Evolutionary conservation across 2,329 filamentous ascomycete genomes (phyloP).

Genomic region (Ceratocystis colombiana): DNA sequence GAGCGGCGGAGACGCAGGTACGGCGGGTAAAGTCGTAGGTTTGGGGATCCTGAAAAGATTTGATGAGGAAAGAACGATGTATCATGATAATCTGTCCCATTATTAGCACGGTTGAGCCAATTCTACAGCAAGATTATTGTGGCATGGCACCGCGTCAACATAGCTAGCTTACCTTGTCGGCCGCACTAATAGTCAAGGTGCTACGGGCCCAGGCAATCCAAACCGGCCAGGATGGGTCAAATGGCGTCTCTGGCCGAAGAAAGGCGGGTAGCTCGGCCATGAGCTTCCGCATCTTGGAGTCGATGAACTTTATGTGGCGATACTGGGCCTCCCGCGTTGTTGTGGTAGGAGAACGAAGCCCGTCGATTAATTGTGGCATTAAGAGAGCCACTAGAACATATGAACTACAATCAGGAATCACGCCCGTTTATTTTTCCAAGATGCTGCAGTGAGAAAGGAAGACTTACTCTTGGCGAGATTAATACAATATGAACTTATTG

Average conservation of each 20-base stretch:
- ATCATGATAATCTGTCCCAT: slow-evolving; percentile 23
- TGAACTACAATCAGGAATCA: not conserved
- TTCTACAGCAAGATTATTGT: too few relatives aligned
- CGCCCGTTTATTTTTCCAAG: not conserved
- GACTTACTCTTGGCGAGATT: slow-evolving; percentile 23
- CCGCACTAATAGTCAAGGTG: slow-evolving; percentile 23
- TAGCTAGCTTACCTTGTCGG: slow-evolving; percentile 20
- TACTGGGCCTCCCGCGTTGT: slow-evolving; percentile 23
- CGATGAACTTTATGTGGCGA: slow-evolving; percentile 17
- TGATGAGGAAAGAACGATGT: slow-evolving; percentile 24
- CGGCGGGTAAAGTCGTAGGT: slow-evolving; percentile 22
- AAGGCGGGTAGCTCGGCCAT: slow-evolving; percentile 20
- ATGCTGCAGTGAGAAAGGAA: not conserved
- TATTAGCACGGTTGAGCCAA: not conserved
- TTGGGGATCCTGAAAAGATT: slow-evolving; percentile 22
- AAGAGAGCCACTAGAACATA: slow-evolving; percentile 21
- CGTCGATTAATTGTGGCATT: slow-evolving; percentile 24
- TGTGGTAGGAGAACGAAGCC: slow-evolving; percentile 18
- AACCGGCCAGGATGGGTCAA: slow-evolving; percentile 20
- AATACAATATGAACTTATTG: slow-evolving; percentile 25
- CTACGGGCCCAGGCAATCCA: slow-evolving; percentile 25
- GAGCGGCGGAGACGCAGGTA: slow-evolving; percentile 22
- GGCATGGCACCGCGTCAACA: not conserved
- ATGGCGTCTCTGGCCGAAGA: slow-evolving; percentile 12
- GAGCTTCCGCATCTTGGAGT: slow-evolving; percentile 18